Base-by-base conservation (phyloP, 352 stramenopile species). In the Pythium aphanidermatum region DNA sequence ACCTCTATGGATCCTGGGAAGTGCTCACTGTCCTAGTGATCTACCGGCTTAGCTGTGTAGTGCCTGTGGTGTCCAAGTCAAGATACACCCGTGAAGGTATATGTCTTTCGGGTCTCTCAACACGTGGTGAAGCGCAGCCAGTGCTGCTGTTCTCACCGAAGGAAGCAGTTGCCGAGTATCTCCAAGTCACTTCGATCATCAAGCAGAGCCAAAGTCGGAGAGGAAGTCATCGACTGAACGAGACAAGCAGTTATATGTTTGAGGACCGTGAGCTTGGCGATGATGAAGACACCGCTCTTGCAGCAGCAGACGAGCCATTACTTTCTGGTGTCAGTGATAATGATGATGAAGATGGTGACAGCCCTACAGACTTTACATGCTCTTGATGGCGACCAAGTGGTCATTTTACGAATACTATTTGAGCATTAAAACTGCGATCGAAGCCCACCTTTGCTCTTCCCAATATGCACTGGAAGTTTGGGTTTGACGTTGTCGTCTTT, bases 371-470 rank as follows among this genome's bases (percentile, higher is more conserved):
- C 33, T 8, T 23, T 26, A n/a, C n/a, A n/a, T n/a, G n/a, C n/a
- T 40, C 13, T 40, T 10, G 33, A 20, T 41, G 5, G 5, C 10
- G 16, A 27, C 20, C 17, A 41, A 27, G 17, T 4, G 17, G 34
- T 21, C 16, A 12, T 17, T 56, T 25, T 28, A 48, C 20, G 47
- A 19, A 5, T 27, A 26, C 5, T 16, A 44, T 33, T 24, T 33
- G 9, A 29, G 55, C 39, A 28, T 41, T 79, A 90, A 53, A 91
- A 91, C 43, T 91, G 79, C 13, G 75, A 88, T 17, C 76, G 76
- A 7, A 91, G 31, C 0, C 79, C 79, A 19, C 79, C 79, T 68
- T 88, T 91, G 59, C 70, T 87, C 51, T 91, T 91, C 34, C 79
- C 79, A 54, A 88, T 85, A 35, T 88, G 74, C 19, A 91, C 74